Base-by-base conservation (phyloP, 192 early-diverging fungal genomes). In the Paraglomus occultum region DNA sequence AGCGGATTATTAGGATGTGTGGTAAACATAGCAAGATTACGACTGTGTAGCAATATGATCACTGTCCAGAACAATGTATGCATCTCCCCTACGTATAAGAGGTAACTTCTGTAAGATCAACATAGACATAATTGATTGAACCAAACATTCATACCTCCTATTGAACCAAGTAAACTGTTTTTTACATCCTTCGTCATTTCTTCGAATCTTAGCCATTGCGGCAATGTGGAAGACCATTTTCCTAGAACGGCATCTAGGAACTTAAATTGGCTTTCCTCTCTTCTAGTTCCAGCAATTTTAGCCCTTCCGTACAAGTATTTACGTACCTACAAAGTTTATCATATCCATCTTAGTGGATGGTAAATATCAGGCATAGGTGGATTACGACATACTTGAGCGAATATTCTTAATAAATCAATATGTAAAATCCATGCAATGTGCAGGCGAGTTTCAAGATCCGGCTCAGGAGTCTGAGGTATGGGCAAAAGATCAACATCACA, bases 371-470 rank as follows among this genome's bases (percentile, higher is more conserved):
- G 38, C 4, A 40, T 42, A 39, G n/a, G 11, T 14, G 0, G 5
- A 45, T 46, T 8, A 12, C 14, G 12, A 8, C 64, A 43, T 46
- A 68, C 67, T 12, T 68, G 67, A 48, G 67, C 67, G 31, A 68
- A 68, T 47, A 68, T 68, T 15, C 67, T 39, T 17, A 68, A 22
- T 55, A 68, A 68, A 68, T 68, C 57, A 23, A 68, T 68, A 38
- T 68, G 67, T 20, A 68, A 39, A 44, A 68, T 53, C 67, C 67
- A 68, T 44, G 67, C 67, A 44, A 68, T 68, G 47, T 68, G 67
- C 20, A 57, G n/a, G 20, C 67, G 31, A 2, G 67, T 68, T 38
- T 68, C 67, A 15, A 55, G 52, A 68, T 68, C 67, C 31, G 67
- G 52, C 7, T 55, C 44, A 23, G 51, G 67, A 68, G 53, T 45